Evolutionary conservation across 257 asterid species (phyloP), one percentile per base, ranked within the genome.

Genomic region (Voacanga thouarsii): DNA sequence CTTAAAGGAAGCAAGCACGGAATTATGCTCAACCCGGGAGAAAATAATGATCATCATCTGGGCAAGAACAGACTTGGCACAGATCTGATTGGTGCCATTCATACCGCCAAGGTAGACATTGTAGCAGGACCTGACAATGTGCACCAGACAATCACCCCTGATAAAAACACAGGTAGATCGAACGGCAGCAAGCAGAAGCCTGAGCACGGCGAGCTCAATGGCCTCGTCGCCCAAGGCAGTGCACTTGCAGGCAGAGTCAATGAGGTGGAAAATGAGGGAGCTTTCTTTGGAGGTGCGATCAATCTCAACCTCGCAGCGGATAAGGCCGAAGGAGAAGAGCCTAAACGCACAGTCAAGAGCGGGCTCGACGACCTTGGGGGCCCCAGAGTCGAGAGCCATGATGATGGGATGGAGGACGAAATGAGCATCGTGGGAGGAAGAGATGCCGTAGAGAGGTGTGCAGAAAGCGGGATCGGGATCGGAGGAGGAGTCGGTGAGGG

Each of bases 41-140:
- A 93, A 96, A 74, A 93, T 85, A 83, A 93, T 87, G 81, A 96
- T 75, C 97, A 93, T 92, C 97, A 93, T 96, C 88, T 96, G 99
- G 14, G 98, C 97, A 71, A 96, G 96, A 77, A 93, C 96, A 37
- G 97, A 83, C 89, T 96, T 96, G 4, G 99, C 99, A 84, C 99
- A 96, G 88, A 96, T 93, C 92, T 96, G 99, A 87, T 93, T 93
- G 88, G 99, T 96, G 53, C 99, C 99, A 76, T 83, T 96, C 80
- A 83, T 89, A 71, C 99, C 97, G 28, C 99, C 97, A 18, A 96
- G 87, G 82, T 96, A 96, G 53, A 96, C 88, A 83, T 96, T 96
- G 86, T 93, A 96, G 88, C 99, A 96, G 77, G 98, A 93, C 88
- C 97, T 88, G 12, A 92, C 99, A 47, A 96, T 83, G 82, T 92